Conservation (phyloP, 371 early-diverging fungal genomes). For the Lichtheimia ramosa region DNA sequence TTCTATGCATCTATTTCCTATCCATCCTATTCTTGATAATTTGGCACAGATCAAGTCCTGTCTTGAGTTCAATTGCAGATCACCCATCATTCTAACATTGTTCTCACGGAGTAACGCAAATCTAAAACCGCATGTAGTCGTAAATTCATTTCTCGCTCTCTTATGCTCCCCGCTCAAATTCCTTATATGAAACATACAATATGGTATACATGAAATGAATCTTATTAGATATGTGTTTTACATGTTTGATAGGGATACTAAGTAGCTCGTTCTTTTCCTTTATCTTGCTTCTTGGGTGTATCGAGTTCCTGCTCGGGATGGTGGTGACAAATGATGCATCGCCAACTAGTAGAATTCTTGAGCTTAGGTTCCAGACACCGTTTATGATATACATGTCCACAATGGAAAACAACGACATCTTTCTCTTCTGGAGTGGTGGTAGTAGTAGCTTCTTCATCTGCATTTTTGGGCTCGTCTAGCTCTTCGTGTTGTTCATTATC, state of each 20-base stretch:
- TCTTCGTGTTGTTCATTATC: background rate
- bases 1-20: too few species aligned
- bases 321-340: constrained; percentile 10
- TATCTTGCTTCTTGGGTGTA: constrained; percentile 5
- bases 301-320: constrained; percentile 1
- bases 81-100: too few species aligned
- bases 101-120: too few species aligned
- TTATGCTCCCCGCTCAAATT: too few species aligned
- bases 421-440: constrained; percentile 4
- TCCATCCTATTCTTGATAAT: too few species aligned
- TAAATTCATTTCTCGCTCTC: too few species aligned
- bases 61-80: too few species aligned
- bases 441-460: background rate
- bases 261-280: constrained; percentile 15
- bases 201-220: too few species aligned
- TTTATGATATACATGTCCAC: constrained; percentile 63
- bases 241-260: background rate
- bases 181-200: too few species aligned
- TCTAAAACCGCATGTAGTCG: too few species aligned
- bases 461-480: background rate
- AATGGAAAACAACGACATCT: constrained; percentile 53
- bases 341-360: background rate
- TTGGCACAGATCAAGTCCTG: too few species aligned
- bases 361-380: constrained; percentile 45
- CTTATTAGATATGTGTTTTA: too few species aligned